phyloP scores from a whole-genome alignment of 257 asterid genomes.

The Solanum medicagineum region DNA sequence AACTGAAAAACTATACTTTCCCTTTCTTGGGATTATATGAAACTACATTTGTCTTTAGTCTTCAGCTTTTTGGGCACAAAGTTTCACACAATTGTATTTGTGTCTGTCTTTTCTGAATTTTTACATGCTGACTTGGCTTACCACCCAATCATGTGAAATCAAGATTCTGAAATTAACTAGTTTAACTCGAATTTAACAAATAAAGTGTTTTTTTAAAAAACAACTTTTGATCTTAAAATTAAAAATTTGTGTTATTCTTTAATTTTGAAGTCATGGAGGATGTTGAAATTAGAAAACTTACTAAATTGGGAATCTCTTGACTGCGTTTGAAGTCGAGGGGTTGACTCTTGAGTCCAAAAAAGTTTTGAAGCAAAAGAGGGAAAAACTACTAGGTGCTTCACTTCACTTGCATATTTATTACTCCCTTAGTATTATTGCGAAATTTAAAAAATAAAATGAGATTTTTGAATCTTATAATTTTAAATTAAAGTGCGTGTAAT shows the following conservation, averaged over 20 bases:
- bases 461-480: no score
- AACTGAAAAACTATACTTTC: not conserved
- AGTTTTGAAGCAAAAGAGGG: not conserved
- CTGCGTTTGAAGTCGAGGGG: not conserved
- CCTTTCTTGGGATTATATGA: not conserved
- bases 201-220: no score
- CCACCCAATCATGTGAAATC: not conserved
- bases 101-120: not conserved
- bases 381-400: not conserved
- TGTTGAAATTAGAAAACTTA: not conserved
- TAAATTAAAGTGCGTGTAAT: no score
- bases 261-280: rapidly evolving
- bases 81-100: not conserved
- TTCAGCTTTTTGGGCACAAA: not conserved
- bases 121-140: not conserved
- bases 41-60: not conserved
- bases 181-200: not conserved
- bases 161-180: not conserved
- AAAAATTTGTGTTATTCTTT: no score
- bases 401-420: not conserved
- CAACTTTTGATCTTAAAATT: no score
- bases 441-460: no score
- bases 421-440: no score
- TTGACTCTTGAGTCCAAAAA: not conserved
- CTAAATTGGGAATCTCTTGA: not conserved